These are phyloP conservation scores for Plasmopara muralis DNA, from an alignment of 352 stramenopile species.

Conservation along the genomic window DNA sequence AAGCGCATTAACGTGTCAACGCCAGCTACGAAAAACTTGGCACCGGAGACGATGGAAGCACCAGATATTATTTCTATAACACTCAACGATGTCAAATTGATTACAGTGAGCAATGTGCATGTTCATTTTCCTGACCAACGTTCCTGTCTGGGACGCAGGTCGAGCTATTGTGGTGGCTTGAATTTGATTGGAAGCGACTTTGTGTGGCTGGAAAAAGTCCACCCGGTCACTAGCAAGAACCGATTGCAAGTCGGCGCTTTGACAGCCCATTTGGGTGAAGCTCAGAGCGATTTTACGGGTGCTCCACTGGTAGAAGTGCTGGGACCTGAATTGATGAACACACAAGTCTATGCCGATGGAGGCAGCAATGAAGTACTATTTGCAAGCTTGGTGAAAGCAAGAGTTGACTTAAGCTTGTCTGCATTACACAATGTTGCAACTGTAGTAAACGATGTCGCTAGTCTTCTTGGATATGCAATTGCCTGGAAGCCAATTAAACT, in stretches of 20 bases:
- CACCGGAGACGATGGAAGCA: constrained; percentile 1
- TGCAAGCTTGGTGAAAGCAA: constrained; percentile 20
- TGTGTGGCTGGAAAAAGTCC: constrained; percentile 15
- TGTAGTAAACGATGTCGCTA: constrained; percentile 9
- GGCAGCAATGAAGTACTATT: constrained; percentile 14
- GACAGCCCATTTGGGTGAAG: constrained; percentile 10
- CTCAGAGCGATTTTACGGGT: not conserved
- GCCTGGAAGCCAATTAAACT: constrained; percentile 7
- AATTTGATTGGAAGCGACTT: constrained; percentile 19
- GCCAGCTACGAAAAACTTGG: not conserved
- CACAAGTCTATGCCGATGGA: constrained; percentile 16
- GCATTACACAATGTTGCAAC: constrained; percentile 4
- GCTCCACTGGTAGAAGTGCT: constrained; percentile 15
- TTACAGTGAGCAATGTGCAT: constrained; percentile 30
- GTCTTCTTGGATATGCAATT: constrained; percentile 21
- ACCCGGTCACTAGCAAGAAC: constrained; percentile 3
- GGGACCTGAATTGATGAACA: constrained; percentile 21
- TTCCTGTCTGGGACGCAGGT: not conserved
- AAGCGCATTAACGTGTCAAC: constrained; percentile 1
- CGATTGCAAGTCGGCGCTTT: constrained; percentile 18
- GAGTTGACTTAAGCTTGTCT: constrained; percentile 11
- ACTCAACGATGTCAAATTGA: constrained; percentile 21
- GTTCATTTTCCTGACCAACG: constrained; percentile 13
- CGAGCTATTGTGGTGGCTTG: constrained; percentile 5
- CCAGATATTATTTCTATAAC: constrained; percentile 1